Base-by-base conservation (phyloP, 108 stramenopile species). In the Ochromonas danica region DNA sequence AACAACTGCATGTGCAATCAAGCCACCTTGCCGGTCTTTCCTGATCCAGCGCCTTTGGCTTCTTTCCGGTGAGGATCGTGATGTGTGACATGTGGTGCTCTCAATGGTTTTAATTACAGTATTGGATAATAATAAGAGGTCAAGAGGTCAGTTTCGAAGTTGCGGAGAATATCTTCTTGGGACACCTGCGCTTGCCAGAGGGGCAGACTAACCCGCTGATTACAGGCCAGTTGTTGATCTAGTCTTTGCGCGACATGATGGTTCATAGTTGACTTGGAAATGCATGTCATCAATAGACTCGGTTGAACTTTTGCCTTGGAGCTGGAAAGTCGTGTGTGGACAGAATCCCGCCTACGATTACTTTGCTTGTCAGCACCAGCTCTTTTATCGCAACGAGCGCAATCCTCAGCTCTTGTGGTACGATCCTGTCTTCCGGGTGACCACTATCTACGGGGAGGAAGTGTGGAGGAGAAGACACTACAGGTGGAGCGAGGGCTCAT, bases 401-500 rank as follows among this genome's bases (percentile, higher is more conserved):
- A 10, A 25, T 39, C 65, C 65, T 14, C 65, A 70, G 6, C 17
- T 70, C 65, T 6, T 39, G 17, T 70, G 65, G 35, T 97, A 97
- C 82, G 95, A 97, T 87, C 96, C 96, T 14, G 92, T 96, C 0
- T 97, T 97, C 83, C 88, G 93, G 42, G 96, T 97, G 14, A 90
- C 94, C 79, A 95, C 94, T 27, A 81, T 96, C 39, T 93, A 97
- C 80, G 93, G 93, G n/a, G 79, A 92, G 25, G 83, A 91, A 80
- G 91, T 97, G 0, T 93, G 95, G 93, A 89, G 92, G 79, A 92
- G 91, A 82, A 87, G 94, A 41, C 96, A 95, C 79, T 95, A 95
- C 82, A 72, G 79, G 27, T 86, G 61, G 65, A 71, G 43, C 25
- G 42, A 25, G 72, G 51, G 40, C 42, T 39, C 6, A 72, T 1